A percentile compares a stretch with the other conserved stretches of the same genome.
Evolutionary conservation across 23 red algal species (phyloP).

Genomic region (Gracilaria gracilis): DNA sequence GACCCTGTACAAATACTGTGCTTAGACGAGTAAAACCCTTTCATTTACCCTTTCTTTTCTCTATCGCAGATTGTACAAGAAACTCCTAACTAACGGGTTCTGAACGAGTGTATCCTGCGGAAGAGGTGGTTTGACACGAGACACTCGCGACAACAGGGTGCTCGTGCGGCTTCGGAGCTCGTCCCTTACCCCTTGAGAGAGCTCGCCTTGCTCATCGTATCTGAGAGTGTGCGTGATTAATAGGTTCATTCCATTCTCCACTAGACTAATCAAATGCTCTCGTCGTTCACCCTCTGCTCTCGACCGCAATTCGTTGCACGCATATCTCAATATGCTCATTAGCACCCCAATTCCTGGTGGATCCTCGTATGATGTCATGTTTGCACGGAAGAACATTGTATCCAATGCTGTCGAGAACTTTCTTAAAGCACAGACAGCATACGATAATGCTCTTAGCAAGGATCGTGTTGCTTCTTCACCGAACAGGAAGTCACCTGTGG

Average conservation of each 20-base stretch:
- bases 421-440: constrained; percentile 49
- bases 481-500: constrained; percentile 44
- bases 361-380: constrained; percentile 46
- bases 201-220: constrained; percentile 39
- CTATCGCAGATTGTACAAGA: constrained; percentile 21
- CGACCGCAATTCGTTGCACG: constrained; percentile 45
- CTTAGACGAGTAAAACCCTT: neutral
- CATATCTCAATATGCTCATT: constrained; percentile 45
- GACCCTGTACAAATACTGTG: neutral
- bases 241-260: constrained; percentile 56
- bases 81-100: constrained; percentile 10
- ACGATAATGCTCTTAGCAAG: constrained; percentile 43
- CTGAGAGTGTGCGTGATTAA: constrained; percentile 40
- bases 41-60: neutral
- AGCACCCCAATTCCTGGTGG: constrained; percentile 48
- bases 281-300: constrained; percentile 45
- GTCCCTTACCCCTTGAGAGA: constrained; percentile 61
- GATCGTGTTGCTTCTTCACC: constrained; percentile 68
- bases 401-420: constrained; percentile 46
- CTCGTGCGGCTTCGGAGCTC: constrained; percentile 41
- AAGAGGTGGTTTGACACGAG: constrained; percentile 18
- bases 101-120: constrained; percentile 26
- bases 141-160: constrained; percentile 18
- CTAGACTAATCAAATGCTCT: constrained; percentile 27
- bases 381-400: constrained; percentile 48